Evolutionary conservation across 2,329 filamentous ascomycete genomes (phyloP).

Genomic region (Dendryphion nanum): DNA sequence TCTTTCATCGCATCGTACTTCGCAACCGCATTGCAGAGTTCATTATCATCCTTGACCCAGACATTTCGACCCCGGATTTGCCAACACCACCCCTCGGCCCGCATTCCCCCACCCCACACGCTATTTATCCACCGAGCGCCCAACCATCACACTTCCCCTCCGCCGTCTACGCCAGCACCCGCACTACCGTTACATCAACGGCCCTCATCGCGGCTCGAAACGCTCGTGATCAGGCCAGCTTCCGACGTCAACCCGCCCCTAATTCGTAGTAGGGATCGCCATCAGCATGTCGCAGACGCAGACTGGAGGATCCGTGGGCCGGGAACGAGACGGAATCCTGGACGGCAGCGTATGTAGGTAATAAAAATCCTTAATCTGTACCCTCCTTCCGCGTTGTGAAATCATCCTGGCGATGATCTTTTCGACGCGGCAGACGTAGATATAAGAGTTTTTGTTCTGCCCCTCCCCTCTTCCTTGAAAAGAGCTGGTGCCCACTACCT

Average conservation of each 20-base stretch:
- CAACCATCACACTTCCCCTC: constrained; percentile 1
- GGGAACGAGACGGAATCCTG: constrained; percentile 12
- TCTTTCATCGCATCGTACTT: too few relatives aligned
- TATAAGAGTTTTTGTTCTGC: constrained; percentile 9
- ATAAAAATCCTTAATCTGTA: constrained; percentile 8
- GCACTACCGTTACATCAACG: constrained; percentile 5
- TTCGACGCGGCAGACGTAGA: not conserved
- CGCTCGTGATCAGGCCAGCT: not conserved
- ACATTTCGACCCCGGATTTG: not conserved
- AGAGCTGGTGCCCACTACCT: not conserved
- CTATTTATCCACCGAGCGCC: constrained; percentile 12
- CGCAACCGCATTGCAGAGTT: too few relatives aligned
- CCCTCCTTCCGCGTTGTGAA: constrained; percentile 5
- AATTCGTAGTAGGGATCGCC: not conserved
- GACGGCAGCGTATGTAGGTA: constrained; percentile 14
- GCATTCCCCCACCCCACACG: not conserved
- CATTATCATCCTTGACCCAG: too few relatives aligned
- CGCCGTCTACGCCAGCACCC: not conserved
- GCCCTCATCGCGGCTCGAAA: not conserved
- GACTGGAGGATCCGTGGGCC: not conserved
- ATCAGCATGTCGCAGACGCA: not conserved
- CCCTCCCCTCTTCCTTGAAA: too few relatives aligned
- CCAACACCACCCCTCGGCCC: not conserved
- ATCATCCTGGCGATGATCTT: constrained; percentile 6
- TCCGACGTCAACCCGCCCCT: not conserved